Evolutionary conservation across 2,329 filamentous ascomycete genomes (phyloP).

Genomic region (Metarhizium sp.): DNA sequence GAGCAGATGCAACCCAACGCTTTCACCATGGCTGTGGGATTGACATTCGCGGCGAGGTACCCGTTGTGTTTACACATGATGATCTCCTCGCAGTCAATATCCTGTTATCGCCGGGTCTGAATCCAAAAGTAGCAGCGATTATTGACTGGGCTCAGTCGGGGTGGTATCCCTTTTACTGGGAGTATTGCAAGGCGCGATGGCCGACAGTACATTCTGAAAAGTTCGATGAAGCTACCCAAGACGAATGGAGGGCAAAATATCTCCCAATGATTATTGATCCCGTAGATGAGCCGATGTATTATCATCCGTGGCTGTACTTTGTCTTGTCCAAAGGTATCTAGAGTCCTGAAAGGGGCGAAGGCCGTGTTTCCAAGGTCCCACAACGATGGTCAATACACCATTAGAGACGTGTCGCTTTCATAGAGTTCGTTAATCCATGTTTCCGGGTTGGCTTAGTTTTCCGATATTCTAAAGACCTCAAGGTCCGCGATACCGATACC

Average conservation of each 20-base stretch:
- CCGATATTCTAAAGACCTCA: no score
- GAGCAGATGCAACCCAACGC: constrained; percentile 17
- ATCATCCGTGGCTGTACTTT: constrained; percentile 23
- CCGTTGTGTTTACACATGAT: constrained; percentile 17
- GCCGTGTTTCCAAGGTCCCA: no score
- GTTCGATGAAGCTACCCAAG: constrained; percentile 14
- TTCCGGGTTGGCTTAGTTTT: no score
- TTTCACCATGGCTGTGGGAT: constrained; percentile 22
- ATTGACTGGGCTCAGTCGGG: constrained; percentile 22
- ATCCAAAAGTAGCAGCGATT: constrained; percentile 13
- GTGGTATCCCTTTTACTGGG: constrained; percentile 25
- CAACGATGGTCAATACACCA: no score
- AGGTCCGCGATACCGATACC: no score
- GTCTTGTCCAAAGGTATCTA: constrained; percentile 6
- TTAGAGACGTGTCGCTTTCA: no score
- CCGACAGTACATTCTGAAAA: constrained; percentile 12
- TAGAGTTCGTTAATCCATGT: no score
- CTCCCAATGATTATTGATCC: constrained; percentile 20
- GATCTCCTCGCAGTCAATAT: constrained; percentile 18
- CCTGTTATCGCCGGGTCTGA: constrained; percentile 10
- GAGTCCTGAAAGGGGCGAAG: not conserved
- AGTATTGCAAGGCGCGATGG: constrained; percentile 19
- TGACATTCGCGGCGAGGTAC: constrained; percentile 14
- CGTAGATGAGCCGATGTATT: constrained; percentile 14
- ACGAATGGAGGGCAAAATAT: constrained; percentile 22